Conservation (phyloP, 2,329 filamentous ascomycete species). For the Hymenoscyphus infarciens region DNA sequence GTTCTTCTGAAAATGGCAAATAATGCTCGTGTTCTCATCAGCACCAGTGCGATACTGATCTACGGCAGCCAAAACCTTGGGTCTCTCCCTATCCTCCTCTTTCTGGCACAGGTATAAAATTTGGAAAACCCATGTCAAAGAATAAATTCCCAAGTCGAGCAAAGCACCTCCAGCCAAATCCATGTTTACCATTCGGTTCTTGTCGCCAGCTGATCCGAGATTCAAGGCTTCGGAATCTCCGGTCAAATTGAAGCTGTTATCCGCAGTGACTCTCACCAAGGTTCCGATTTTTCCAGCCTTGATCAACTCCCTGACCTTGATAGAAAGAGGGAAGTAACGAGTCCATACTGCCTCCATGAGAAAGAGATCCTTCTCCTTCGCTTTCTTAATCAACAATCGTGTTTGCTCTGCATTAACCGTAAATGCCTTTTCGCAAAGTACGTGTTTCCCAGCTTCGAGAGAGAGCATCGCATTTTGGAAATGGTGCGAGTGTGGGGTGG, state of each 20-base stretch:
- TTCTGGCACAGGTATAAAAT: slow-evolving; percentile 65
- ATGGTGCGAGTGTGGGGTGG: slow-evolving; percentile 70
- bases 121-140: slow-evolving; percentile 68
- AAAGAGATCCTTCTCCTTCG: slow-evolving; percentile 56
- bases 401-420: slow-evolving; percentile 66
- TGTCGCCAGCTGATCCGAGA: slow-evolving; percentile 31
- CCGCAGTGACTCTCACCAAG: slow-evolving; percentile 42
- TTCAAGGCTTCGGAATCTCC: slow-evolving; percentile 46
- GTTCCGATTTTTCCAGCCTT: slow-evolving; percentile 38
- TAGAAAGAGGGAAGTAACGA: slow-evolving; percentile 63
- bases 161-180: slow-evolving; percentile 65
- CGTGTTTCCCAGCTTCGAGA: slow-evolving; percentile 63
- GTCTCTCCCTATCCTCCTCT: slow-evolving; percentile 40
- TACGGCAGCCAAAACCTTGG: slow-evolving; percentile 54
- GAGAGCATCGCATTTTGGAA: slow-evolving; percentile 66
- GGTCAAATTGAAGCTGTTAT: slow-evolving; percentile 46
- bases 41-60: slow-evolving; percentile 57
- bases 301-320: slow-evolving; percentile 53
- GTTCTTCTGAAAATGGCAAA: slow-evolving; percentile 57
- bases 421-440: slow-evolving; percentile 70
- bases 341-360: slow-evolving; percentile 70
- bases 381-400: slow-evolving; percentile 55
- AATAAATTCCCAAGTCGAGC: slow-evolving; percentile 67
- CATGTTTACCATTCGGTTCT: slow-evolving; percentile 64
- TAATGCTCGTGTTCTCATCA: slow-evolving; percentile 61